phyloP scores from a whole-genome alignment of 2,329 filamentous ascomycete species.

The Penicillium fuscoglaucum region DNA sequence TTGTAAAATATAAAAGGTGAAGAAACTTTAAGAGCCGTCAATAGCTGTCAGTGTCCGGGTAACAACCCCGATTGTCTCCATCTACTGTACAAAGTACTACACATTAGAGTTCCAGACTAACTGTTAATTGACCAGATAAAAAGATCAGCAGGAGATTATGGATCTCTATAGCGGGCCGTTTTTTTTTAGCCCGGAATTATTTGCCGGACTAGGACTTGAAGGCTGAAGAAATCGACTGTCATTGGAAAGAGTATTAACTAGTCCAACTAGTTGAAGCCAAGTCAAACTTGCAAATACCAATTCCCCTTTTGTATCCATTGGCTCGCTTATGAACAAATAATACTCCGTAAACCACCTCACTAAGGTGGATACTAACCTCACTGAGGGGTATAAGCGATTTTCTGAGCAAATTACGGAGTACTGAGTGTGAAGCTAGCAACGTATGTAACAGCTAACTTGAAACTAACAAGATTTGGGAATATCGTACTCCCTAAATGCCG shows the following conservation, averaged over 20 bases:
- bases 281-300: no score
- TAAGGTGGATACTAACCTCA: neutral
- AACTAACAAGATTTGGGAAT: neutral
- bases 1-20: neutral
- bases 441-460: neutral
- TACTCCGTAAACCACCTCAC: no score
- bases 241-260: constrained; percentile 4
- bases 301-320: neutral
- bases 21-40: neutral
- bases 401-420: neutral
- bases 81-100: neutral
- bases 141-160: neutral
- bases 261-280: neutral
- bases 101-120: neutral
- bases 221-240: neutral
- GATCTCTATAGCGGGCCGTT: constrained; percentile 1
- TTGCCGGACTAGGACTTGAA: neutral
- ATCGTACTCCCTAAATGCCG: neutral
- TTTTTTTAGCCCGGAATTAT: neutral
- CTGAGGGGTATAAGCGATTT: neutral
- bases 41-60: neutral
- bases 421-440: neutral
- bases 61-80: neutral
- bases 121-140: neutral
- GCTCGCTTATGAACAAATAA: neutral